Conservation (phyloP, 2,329 filamentous ascomycete genomes). For the Botrytis elliptica region DNA sequence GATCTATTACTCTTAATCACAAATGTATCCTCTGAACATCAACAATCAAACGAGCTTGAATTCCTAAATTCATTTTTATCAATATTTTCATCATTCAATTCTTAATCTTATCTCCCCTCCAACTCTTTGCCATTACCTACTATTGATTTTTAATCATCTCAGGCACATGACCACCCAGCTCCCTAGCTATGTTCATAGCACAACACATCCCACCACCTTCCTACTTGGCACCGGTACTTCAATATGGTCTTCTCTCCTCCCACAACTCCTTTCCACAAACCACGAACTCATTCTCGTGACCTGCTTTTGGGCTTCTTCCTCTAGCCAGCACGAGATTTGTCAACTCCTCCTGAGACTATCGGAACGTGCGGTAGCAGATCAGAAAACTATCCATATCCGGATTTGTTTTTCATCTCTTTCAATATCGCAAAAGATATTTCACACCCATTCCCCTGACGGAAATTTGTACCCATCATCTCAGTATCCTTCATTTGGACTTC, state of each 20-base stretch:
- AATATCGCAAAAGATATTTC: slow-evolving; percentile 66
- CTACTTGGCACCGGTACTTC: slow-evolving; percentile 11
- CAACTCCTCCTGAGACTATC: slow-evolving; percentile 54
- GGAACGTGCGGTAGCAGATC: slow-evolving; percentile 41
- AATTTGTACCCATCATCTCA: slow-evolving; percentile 51
- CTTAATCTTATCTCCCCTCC: not conserved
- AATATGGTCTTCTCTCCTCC: slow-evolving; percentile 1
- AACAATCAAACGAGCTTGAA: not conserved
- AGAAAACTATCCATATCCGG: slow-evolving; percentile 45
- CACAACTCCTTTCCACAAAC: slow-evolving; percentile 7
- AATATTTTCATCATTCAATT: not conserved
- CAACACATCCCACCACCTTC: slow-evolving; percentile 14
- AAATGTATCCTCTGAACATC: not conserved
- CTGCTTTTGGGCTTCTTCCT: slow-evolving; percentile 76
- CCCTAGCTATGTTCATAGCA: not conserved
- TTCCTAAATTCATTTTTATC: not conserved
- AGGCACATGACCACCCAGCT: not conserved
- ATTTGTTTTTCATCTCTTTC: slow-evolving; percentile 77
- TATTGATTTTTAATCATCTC: not conserved
- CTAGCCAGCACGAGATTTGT: slow-evolving; percentile 55
- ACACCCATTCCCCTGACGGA: slow-evolving; percentile 62
- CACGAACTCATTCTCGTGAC: slow-evolving; percentile 62
- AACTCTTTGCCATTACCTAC: not conserved
- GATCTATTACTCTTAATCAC: too few relatives aligned
- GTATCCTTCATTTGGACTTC: slow-evolving; percentile 66